Conservation (phyloP, 2,329 filamentous ascomycete genomes). For the Endoconidiophora polonica region DNA sequence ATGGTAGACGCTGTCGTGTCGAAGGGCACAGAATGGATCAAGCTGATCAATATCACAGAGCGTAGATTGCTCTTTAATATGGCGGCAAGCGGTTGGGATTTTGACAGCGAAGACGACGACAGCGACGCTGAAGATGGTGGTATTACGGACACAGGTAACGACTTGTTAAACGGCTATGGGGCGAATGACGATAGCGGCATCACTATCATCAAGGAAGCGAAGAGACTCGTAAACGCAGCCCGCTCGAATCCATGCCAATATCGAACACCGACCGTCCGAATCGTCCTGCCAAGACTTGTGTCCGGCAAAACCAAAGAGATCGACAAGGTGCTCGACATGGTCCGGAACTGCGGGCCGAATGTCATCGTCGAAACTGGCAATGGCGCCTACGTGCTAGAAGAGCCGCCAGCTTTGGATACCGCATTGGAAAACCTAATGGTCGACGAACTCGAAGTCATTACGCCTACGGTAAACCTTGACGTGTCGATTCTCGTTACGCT, state of each 20-base stretch:
- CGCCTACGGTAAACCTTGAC: neutral
- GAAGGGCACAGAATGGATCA: slow-evolving; percentile 3
- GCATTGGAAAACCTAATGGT: neutral
- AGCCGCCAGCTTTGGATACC: neutral
- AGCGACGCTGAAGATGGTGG: neutral
- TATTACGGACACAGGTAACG: neutral
- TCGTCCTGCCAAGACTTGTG: neutral
- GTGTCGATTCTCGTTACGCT: neutral
- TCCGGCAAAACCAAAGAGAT: neutral
- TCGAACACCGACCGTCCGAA: neutral
- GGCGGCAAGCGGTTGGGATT: slow-evolving; percentile 1
- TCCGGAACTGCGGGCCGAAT: neutral
- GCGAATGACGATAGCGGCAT: neutral
- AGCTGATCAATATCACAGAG: slow-evolving; percentile 1
- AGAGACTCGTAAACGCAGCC: neutral
- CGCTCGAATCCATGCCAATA: slow-evolving; percentile 1
- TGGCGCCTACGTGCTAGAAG: neutral
- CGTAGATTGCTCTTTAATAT: slow-evolving; percentile 1
- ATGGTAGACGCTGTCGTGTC: neutral
- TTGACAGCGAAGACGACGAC: neutral
- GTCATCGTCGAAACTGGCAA: neutral
- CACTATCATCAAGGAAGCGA: neutral
- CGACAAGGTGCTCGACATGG: slow-evolving; percentile 1
- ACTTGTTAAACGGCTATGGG: too few relatives aligned
- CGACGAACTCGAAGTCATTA: neutral